Base-by-base conservation (phyloP, 371 early-diverging fungal species). In the Apophysomyces sp. region DNA sequence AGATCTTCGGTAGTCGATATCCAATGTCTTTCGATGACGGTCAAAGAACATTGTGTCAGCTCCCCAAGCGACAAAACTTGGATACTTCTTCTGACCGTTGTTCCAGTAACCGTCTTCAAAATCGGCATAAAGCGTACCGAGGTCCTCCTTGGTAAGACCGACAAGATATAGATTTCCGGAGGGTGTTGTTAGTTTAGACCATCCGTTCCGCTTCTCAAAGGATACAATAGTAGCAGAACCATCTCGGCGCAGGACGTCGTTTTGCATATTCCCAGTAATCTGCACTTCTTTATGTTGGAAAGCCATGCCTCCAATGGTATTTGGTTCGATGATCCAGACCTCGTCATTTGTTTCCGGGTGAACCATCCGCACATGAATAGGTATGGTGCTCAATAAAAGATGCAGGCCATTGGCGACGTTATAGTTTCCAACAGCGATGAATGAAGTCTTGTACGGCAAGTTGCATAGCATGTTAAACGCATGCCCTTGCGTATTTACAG, bases 361-460 rank as follows among this genome's bases (percentile, higher is more conserved):
- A 12, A 70, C 63, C 60, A 72, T 66, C 8, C 89, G 75, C 15
- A 81, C 57, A 60, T 85, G 69, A 40, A 91, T 89, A n/a, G 93
- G 91, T 3, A 86, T 68, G 0, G 90, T 85, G 0, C 88, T 77
- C 15, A 89, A 68, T 21, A 88, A 31, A 28, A 92, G 71, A 28
- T 78, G 84, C 16, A 88, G 61, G 5, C 80, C 86, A 29, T 78
- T 85, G 18, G 64, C 63, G 1, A 85, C 65, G 4, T 71, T 69
- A 58, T 92, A 91, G 52, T 86, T 87, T 9, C 88, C 90, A 7
- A 92, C 61, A 1, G 80, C 88, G 29, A 89, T 83, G 37, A 89
- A 89, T 0, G 89, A 86, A 0, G 77, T 59, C 66, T 90, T 90
- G 75, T 86, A 90, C 2, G 82, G 74, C 12, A 90, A 63, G 41